Conservation (phyloP, 1,139 yeast genomes). For the Kurtzmaniella natalensis region DNA sequence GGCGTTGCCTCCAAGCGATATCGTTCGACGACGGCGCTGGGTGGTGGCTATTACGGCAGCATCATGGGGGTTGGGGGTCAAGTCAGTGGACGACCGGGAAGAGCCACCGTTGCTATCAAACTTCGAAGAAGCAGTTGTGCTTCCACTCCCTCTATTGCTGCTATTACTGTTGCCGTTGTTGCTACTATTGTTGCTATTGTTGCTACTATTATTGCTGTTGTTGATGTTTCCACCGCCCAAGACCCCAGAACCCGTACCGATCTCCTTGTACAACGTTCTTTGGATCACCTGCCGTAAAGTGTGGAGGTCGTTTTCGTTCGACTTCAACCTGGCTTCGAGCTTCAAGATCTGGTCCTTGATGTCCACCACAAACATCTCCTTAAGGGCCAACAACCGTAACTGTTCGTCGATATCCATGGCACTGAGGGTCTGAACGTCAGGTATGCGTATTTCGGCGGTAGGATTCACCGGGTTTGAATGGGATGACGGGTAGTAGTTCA, state of each 20-base stretch:
- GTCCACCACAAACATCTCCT: slow-evolving; percentile 59
- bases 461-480: slow-evolving; percentile 14
- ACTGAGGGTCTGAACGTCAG: slow-evolving; percentile 26
- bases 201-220: too few relatives aligned
- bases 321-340: slow-evolving; percentile 25
- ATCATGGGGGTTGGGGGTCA: slow-evolving; percentile 1
- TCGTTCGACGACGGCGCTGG: slow-evolving; percentile 2
- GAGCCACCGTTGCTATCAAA: not conserved
- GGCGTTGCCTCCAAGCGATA: slow-evolving; percentile 1
- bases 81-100: not conserved
- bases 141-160: too few relatives aligned
- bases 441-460: slow-evolving; percentile 27
- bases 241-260: slow-evolving; percentile 10
- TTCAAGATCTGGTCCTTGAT: slow-evolving; percentile 45
- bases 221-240: too few relatives aligned
- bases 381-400: slow-evolving; percentile 51
- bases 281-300: slow-evolving; percentile 39
- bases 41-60: slow-evolving; percentile 1
- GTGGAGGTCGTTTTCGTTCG: slow-evolving; percentile 47
- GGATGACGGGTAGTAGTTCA: slow-evolving; percentile 9
- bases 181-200: too few relatives aligned
- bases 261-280: slow-evolving; percentile 33
- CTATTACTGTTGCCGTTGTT: too few relatives aligned
- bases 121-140: not conserved
- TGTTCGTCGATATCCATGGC: slow-evolving; percentile 48